These are phyloP conservation scores for Alternaria consortialis DNA, from an alignment of 2,329 filamentous ascomycete species.

Conservation along the genomic window DNA sequence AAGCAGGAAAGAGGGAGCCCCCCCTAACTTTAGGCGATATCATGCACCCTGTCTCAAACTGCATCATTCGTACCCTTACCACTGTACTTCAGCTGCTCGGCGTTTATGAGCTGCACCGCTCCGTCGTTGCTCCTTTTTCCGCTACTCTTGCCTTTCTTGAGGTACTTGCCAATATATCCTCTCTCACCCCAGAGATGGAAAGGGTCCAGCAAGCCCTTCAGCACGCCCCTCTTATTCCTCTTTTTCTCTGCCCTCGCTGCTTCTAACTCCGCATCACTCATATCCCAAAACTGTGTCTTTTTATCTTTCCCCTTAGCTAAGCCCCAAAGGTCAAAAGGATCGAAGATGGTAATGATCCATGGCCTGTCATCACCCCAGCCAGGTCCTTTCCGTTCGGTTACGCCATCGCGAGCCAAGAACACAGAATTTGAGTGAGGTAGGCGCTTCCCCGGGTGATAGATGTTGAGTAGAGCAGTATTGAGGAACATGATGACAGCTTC, in stretches of 20 bases:
- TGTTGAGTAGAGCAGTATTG: slow-evolving; percentile 61
- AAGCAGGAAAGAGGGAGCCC: neutral
- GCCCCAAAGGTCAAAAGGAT: slow-evolving; percentile 50
- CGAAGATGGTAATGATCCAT: slow-evolving; percentile 53
- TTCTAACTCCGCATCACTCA: slow-evolving; percentile 45
- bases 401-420: slow-evolving; percentile 61
- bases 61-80: neutral
- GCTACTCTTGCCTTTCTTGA: slow-evolving; percentile 20
- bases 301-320: slow-evolving; percentile 44
- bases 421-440: slow-evolving; percentile 61
- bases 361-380: slow-evolving; percentile 60
- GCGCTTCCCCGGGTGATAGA: slow-evolving; percentile 61
- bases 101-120: neutral
- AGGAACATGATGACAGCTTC: slow-evolving; percentile 62
- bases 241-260: slow-evolving; percentile 37
- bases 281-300: slow-evolving; percentile 50
- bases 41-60: neutral
- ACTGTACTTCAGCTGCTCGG: neutral
- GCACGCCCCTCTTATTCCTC: slow-evolving; percentile 32
- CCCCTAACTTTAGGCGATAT: neutral
- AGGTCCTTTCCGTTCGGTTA: slow-evolving; percentile 61
- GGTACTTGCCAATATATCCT: slow-evolving; percentile 41
- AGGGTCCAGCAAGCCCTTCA: slow-evolving; percentile 38
- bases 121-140: neutral
- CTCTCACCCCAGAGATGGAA: slow-evolving; percentile 41